Conservation (phyloP, 1,139 yeast genomes). For the Blastobotrys apis region DNA sequence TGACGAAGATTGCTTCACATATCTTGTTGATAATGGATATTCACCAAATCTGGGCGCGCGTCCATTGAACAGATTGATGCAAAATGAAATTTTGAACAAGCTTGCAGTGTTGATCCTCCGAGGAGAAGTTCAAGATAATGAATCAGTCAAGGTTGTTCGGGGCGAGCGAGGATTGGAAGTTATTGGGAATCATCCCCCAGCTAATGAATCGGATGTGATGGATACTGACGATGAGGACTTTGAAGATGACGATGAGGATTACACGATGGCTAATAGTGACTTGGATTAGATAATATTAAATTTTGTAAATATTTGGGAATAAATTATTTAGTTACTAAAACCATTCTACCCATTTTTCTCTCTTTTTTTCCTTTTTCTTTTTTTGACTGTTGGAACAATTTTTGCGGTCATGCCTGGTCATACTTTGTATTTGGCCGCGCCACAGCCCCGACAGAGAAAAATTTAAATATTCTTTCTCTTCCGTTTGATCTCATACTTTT, state of each 20-base stretch:
- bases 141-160: slow-evolving; percentile 60
- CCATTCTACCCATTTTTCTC: background rate
- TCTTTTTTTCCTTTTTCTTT: background rate
- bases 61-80: slow-evolving; percentile 92
- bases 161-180: slow-evolving; percentile 68
- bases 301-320: background rate
- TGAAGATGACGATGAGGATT: slow-evolving; percentile 33
- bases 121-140: slow-evolving; percentile 87
- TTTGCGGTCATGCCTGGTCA: no score
- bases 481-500: no score
- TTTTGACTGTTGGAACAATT: no score
- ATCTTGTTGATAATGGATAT: slow-evolving; percentile 71
- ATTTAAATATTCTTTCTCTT: no score
- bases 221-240: slow-evolving; percentile 56
- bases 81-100: slow-evolving; percentile 76
- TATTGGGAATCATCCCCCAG: slow-evolving; percentile 76
- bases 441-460: no score
- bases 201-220: slow-evolving; percentile 49
- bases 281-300: slow-evolving; percentile 11
- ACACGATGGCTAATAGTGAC: slow-evolving; percentile 15
- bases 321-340: background rate
- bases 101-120: slow-evolving; percentile 83
- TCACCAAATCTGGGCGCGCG: slow-evolving; percentile 95
- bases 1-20: slow-evolving; percentile 70
- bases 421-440: no score